Conservation (phyloP, 1,139 yeast species). For the Kodamaea sp. region DNA sequence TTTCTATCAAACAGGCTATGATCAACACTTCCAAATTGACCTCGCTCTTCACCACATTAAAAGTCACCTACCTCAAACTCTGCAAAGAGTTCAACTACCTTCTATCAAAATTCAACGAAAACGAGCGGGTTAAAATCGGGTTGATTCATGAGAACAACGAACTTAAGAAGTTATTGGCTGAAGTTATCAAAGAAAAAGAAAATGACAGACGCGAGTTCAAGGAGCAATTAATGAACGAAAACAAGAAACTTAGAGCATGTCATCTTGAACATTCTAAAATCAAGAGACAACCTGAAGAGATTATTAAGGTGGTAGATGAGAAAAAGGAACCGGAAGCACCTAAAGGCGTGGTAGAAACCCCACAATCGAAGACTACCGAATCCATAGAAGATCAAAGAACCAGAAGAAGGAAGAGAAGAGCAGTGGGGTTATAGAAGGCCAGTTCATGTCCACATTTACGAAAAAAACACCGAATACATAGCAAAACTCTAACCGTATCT, state of each 20-base stretch:
- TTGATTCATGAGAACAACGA: constrained; percentile 39
- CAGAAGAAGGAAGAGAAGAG: constrained; percentile 9
- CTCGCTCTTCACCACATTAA: constrained; percentile 33
- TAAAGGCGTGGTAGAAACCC: too few species aligned
- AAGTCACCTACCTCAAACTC: constrained; percentile 36
- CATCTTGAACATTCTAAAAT: background rate
- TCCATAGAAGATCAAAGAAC: too few species aligned
- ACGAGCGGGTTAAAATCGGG: constrained; percentile 34
- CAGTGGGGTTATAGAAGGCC: too few species aligned
- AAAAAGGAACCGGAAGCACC: background rate
- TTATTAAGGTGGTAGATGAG: too few species aligned
- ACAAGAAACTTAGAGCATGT: constrained; percentile 6
- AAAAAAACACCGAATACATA: background rate
- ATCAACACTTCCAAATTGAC: constrained; percentile 27
- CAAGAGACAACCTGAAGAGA: background rate
- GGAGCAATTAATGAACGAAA: constrained; percentile 18
- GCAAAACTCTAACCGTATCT: too few species aligned
- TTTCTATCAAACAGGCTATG: constrained; percentile 31
- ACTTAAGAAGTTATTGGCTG: constrained; percentile 28
- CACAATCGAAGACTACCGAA: too few species aligned
- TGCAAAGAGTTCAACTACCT: constrained; percentile 41
- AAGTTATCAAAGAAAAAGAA: constrained; percentile 26
- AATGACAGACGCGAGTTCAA: constrained; percentile 13
- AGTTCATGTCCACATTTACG: background rate
- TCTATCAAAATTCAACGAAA: constrained; percentile 36